Evolutionary conservation across 495 filamentous ascomycete genomes (phyloP).

Genomic region (Alectoria sarmentosa): DNA sequence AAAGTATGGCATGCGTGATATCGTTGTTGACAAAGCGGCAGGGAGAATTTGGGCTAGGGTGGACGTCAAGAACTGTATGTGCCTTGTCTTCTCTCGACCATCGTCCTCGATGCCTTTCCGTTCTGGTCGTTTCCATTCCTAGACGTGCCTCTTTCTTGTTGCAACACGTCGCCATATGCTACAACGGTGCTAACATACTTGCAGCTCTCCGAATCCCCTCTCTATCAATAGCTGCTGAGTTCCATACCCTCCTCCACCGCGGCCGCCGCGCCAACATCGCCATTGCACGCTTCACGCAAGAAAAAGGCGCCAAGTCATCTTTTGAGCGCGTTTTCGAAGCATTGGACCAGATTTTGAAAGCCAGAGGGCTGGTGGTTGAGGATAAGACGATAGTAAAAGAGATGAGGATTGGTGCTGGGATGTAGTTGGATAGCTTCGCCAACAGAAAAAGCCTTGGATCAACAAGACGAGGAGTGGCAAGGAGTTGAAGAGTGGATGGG

Average conservation of each 20-base stretch:
- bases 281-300: slow-evolving; percentile 79
- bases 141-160: neutral
- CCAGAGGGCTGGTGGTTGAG: slow-evolving; percentile 56
- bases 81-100: slow-evolving; percentile 10
- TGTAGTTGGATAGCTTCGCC: slow-evolving; percentile 1
- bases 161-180: neutral
- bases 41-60: slow-evolving; percentile 71
- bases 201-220: slow-evolving; percentile 67
- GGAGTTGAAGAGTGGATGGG: neutral
- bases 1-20: slow-evolving; percentile 66
- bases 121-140: neutral
- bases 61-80: slow-evolving; percentile 69
- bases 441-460: neutral
- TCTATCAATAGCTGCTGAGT: slow-evolving; percentile 71
- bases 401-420: slow-evolving; percentile 22
- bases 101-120: slow-evolving; percentile 7
- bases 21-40: slow-evolving; percentile 64
- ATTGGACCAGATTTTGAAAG: slow-evolving; percentile 52
- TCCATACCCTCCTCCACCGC: slow-evolving; percentile 79
- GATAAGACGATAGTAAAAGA: slow-evolving; percentile 34
- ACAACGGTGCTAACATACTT: slow-evolving; percentile 2
- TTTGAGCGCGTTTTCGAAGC: slow-evolving; percentile 78
- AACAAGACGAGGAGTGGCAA: no score
- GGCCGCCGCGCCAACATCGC: slow-evolving; percentile 60
- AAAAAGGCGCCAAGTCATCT: slow-evolving; percentile 75